phyloP scores from a whole-genome alignment of 352 stramenopile genomes.

The Phytopythium vexans region DNA sequence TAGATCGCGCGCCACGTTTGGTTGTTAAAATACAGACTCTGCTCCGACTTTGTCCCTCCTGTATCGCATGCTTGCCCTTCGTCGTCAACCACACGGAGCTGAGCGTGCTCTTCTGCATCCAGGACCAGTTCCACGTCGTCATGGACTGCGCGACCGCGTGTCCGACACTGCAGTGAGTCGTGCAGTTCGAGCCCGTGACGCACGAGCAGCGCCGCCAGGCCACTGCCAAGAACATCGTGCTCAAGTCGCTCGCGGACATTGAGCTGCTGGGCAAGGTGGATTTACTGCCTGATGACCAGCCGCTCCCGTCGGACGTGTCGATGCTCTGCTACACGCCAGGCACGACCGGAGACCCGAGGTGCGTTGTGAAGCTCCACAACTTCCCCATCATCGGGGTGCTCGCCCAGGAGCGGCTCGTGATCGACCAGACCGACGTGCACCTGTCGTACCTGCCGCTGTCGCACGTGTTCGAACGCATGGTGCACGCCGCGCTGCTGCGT shows the following conservation, averaged over 20 bases:
- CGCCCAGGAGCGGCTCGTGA: slow-evolving; percentile 25
- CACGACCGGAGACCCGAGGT: slow-evolving; percentile 95
- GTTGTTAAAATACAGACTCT: too few species aligned
- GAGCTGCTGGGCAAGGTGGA: slow-evolving; percentile 31
- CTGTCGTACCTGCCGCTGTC: slow-evolving; percentile 95
- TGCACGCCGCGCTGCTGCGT: too few species aligned
- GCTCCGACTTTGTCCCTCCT: too few species aligned
- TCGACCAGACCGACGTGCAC: slow-evolving; percentile 76
- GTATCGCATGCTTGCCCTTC: slow-evolving; percentile 24
- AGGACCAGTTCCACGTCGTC: slow-evolving; percentile 51
- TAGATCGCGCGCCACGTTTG: neutral
- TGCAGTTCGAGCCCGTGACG: slow-evolving; percentile 50
- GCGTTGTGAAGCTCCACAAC: slow-evolving; percentile 95
- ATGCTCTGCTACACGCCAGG: slow-evolving; percentile 95
- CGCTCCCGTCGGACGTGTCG: slow-evolving; percentile 74
- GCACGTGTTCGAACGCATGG: too few species aligned
- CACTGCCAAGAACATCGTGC: slow-evolving; percentile 21
- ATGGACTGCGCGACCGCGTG: slow-evolving; percentile 50
- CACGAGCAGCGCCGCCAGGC: slow-evolving; percentile 21
- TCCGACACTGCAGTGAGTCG: slow-evolving; percentile 40
- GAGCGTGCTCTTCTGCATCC: slow-evolving; percentile 46
- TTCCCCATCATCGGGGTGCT: slow-evolving; percentile 14
- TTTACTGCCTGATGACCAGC: slow-evolving; percentile 40
- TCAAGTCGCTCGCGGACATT: slow-evolving; percentile 47
- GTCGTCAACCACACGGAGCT: slow-evolving; percentile 75